Evolutionary conservation across 2,329 filamentous ascomycete species (phyloP).

Genomic region (Thyridium curvatum): DNA sequence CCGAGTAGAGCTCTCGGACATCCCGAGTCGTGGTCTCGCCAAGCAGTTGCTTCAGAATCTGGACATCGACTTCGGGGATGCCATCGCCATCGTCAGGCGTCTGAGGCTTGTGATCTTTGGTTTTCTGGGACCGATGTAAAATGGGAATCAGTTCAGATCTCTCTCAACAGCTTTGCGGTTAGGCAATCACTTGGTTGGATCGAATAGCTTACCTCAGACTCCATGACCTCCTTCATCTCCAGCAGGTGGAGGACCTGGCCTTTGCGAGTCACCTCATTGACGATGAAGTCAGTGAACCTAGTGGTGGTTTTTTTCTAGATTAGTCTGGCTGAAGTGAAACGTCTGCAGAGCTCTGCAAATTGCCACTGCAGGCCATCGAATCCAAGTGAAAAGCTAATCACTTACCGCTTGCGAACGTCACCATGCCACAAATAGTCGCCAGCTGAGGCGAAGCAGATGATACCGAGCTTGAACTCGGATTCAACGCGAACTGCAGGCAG

Average conservation of each 20-base stretch:
- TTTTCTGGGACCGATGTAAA: neutral
- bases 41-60: slow-evolving; percentile 30
- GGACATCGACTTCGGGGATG: slow-evolving; percentile 22
- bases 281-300: slow-evolving; percentile 85
- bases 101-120: neutral
- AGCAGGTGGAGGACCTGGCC: slow-evolving; percentile 70
- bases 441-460: slow-evolving; percentile 30
- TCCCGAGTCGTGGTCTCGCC: slow-evolving; percentile 31
- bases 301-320: neutral
- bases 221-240: slow-evolving; percentile 14
- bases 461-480: slow-evolving; percentile 30
- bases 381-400: neutral
- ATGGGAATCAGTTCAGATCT: too few species aligned
- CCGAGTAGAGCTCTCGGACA: slow-evolving; percentile 33
- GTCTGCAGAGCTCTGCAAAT: too few species aligned
- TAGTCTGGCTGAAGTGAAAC: slow-evolving; percentile 2
- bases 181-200: too few species aligned
- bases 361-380: too few species aligned
- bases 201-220: slow-evolving; percentile 5
- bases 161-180: too few species aligned
- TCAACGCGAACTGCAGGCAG: slow-evolving; percentile 19
- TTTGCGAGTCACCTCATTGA: slow-evolving; percentile 77
- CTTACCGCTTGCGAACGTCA: slow-evolving; percentile 36
- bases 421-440: slow-evolving; percentile 34
- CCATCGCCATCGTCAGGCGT: slow-evolving; percentile 6